Evolutionary conservation across 192 early-diverging fungal genomes (phyloP), one percentile per base, ranked within the genome.

Genomic region (Backusella morwellensis): DNA sequence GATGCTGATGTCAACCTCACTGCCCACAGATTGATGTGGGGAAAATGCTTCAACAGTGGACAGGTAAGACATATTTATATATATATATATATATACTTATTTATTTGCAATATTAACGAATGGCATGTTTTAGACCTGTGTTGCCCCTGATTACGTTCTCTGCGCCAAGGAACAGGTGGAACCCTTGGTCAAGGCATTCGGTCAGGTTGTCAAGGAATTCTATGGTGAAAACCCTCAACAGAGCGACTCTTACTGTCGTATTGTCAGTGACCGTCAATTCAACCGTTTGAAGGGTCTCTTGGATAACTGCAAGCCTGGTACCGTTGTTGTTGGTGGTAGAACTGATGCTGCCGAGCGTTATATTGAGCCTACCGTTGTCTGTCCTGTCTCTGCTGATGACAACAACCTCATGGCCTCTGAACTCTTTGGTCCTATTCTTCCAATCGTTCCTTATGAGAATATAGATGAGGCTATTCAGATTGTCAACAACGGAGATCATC

Each of bases 91-190:
- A 12, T 40, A 40, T 40, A 11, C 38, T 40, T 40, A 32, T 32
- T 32, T 32, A 32, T 3, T 40, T 40, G 9, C 38, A 8, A 12
- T 40, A 40, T 40, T 40, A 73, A 26, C 23, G 35, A 38, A 41
- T 26, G 59, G 8, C 14, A 29, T 63, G 4, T 56, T n/a, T 35
- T 76, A 98, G 88, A 93, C 92, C 0, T 97, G 97, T 80, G 88
- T 98, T 68, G 91, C 92, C 21, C 93, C 94, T 36, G 97, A 98
- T 80, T 96, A 97, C 68, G 78, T 97, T 15, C 78, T 97, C 50
- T 85, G 92, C 40, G 88, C 90, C 44, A 83, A 86, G 40, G 85
- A 88, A 19, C 77, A 88, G 14, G 85, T 89, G 47, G 85, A 87
- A 59, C 75, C 77, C 38, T 88, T 98, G 73, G 72, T 93, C 32